Evolutionary conservation across 768 basidiomycete genomes (phyloP), one percentile per base, ranked within the genome.

Genomic region (Leccinum disarticulatum): DNA sequence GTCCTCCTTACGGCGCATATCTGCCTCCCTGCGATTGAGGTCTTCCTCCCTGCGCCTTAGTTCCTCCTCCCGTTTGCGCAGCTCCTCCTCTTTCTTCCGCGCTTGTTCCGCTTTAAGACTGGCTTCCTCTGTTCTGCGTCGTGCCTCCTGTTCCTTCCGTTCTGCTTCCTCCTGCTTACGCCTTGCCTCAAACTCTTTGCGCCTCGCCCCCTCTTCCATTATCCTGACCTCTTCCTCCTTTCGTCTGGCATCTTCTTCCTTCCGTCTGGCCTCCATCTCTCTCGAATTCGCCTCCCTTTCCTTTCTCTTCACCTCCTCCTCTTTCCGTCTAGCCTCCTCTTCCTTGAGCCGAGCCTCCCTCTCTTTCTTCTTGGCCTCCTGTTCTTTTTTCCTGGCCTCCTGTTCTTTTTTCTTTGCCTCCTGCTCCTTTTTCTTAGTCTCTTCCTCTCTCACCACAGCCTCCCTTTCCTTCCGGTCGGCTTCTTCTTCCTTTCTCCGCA

Each of bases 401-500:
- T 66, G 67, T n/a, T 64, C 72, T 41, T 68, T 74, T 46, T 57
- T 72, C 65, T 46, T 73, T 2, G 69, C 66, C 17, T 71, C 70
- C 30, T 72, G 66, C 41, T 72, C 68, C 61, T 69, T 65, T 55
- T 17, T 59, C 53, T 8, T 63, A 5, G 64, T 67, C 52, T 65
- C 68, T 11, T 59, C 66, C 61, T 75, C 72, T 57, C 68, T 77
- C 49, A 55, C 35, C 6, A 41, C 36, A 11, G 60, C 67, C 62
- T 70, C 68, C 14, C 58, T 64, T 59, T 63, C 74, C 58, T 73
- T 76, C 43, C 69, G 69, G 19, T 65, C 55, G 15, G 65, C 65
- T 51, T 72, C 75, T 25, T 77, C 74, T 56, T 73, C 70, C 59
- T 75, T 73, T 58, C 57, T 72, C 64, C 48, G 63, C 22, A 66